A percentile compares a stretch with the other conserved stretches of the same genome.
Evolutionary conservation across 2,329 filamentous ascomycete genomes (phyloP).

Genomic region (Trichoderma breve): DNA sequence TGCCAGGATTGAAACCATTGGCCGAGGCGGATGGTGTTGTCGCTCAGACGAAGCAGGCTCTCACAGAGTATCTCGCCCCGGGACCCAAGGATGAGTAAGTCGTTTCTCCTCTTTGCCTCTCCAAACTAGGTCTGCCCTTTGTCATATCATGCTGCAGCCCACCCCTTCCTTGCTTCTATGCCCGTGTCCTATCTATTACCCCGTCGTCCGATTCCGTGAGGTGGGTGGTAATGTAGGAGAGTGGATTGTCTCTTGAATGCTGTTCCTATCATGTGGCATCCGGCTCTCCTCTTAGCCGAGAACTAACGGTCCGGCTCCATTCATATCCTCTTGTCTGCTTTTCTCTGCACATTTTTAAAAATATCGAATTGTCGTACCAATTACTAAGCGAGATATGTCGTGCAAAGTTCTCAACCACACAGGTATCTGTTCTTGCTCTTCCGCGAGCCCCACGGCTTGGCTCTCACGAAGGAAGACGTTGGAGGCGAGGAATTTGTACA

Average conservation of each 20-base stretch:
- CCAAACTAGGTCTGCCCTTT: not conserved
- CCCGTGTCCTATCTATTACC: not conserved
- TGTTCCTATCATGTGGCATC: conserved; percentile 12
- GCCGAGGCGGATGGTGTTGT: conserved; percentile 25
- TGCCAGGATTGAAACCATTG: conserved; percentile 40
- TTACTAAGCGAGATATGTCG: not conserved
- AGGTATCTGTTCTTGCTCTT: conserved; percentile 47
- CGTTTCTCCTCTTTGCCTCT: not conserved
- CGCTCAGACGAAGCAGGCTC: conserved; percentile 32
- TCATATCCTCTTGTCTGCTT: not conserved
- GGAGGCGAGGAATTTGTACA: conserved; percentile 48
- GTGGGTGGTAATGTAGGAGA: conserved; percentile 11
- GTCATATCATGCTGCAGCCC: not conserved
- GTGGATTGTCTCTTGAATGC: not conserved
- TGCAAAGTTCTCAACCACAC: conserved; percentile 45
- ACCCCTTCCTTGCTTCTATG: not conserved
- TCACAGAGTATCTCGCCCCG: conserved; percentile 45
- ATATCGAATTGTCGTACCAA: not conserved
- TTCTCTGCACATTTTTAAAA: not conserved
- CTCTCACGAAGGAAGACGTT: conserved; percentile 41
- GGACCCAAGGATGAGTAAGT: conserved; percentile 48
- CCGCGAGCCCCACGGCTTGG: conserved; percentile 38
- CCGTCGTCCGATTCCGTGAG: not conserved
- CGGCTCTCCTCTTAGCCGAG: not conserved
- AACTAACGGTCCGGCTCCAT: not conserved